Conservation (phyloP, 192 early-diverging fungal species). For the Ramicandelaber brevisporus region DNA sequence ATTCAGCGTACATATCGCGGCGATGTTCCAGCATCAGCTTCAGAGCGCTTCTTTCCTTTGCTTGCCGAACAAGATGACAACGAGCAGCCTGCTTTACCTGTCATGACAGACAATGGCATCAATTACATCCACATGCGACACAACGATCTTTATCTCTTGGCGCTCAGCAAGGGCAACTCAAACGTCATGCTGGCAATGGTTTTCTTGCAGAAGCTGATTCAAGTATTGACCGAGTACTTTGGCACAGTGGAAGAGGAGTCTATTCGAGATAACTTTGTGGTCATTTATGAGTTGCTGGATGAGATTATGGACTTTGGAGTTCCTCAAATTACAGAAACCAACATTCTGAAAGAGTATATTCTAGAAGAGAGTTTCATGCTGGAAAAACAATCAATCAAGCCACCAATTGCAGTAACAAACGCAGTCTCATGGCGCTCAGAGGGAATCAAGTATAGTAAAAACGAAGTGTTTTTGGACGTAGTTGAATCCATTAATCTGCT, state of each 20-base stretch:
- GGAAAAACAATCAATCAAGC: slow-evolving; percentile 67
- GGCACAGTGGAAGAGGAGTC: slow-evolving; percentile 74
- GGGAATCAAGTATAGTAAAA: slow-evolving; percentile 44
- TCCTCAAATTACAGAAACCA: slow-evolving; percentile 70
- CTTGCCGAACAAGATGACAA: slow-evolving; percentile 84
- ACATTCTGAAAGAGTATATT: slow-evolving; percentile 81
- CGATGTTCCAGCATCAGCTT: slow-evolving; percentile 85
- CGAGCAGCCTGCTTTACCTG: slow-evolving; percentile 62
- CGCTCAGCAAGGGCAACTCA: slow-evolving; percentile 88
- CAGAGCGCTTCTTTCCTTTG: slow-evolving; percentile 95
- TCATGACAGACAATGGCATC: slow-evolving; percentile 87
- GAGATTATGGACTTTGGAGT: slow-evolving; percentile 87
- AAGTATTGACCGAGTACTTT: slow-evolving; percentile 87
- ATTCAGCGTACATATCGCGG: slow-evolving; percentile 96
- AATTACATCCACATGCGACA: slow-evolving; percentile 85
- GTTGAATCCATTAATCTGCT: slow-evolving; percentile 48
- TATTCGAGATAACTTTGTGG: slow-evolving; percentile 76
- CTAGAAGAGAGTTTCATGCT: slow-evolving; percentile 91
- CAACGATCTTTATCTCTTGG: slow-evolving; percentile 87
- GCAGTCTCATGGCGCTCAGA: slow-evolving; percentile 45
- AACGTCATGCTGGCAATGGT: slow-evolving; percentile 90
- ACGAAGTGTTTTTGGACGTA: slow-evolving; percentile 51
- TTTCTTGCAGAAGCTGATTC: slow-evolving; percentile 81
- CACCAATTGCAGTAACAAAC: slow-evolving; percentile 61
- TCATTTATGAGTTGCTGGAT: slow-evolving; percentile 71